Evolutionary conservation across 805 yeast species (phyloP).

Genomic region (Yarrowia osloensis): DNA sequence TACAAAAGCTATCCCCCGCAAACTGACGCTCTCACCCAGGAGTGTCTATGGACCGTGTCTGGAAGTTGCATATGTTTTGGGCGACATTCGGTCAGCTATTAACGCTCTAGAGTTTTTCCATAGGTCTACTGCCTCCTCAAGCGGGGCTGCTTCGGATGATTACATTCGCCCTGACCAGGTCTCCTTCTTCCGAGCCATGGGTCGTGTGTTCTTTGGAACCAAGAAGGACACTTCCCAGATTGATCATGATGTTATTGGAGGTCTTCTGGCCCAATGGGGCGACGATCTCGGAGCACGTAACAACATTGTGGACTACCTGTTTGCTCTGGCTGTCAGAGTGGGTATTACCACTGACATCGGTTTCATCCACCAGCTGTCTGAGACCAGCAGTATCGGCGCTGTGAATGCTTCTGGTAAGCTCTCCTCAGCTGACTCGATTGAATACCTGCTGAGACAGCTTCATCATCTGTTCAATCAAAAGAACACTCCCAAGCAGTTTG

Average conservation of each 20-base stretch:
- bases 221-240: slow-evolving; percentile 9
- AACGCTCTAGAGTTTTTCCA: slow-evolving; percentile 24
- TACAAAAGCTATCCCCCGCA: slow-evolving; percentile 1
- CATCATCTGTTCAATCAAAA: not conserved
- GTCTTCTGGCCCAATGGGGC: slow-evolving; percentile 15
- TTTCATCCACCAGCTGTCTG: not conserved
- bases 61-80: slow-evolving; percentile 7
- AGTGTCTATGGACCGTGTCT: not conserved
- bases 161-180: slow-evolving; percentile 11
- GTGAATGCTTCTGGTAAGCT: not conserved
- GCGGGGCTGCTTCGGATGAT: not conserved
- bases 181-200: slow-evolving; percentile 20
- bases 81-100: slow-evolving; percentile 6
- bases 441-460: not conserved
- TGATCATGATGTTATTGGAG: not conserved
- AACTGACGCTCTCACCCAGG: not conserved
- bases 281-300: slow-evolving; percentile 10
- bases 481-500: not conserved
- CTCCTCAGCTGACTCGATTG: not conserved
- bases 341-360: not conserved
- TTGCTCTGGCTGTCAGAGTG: slow-evolving; percentile 1
- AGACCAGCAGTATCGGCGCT: slow-evolving; percentile 8
- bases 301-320: slow-evolving; percentile 7
- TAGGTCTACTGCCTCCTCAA: not conserved
- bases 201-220: slow-evolving; percentile 20